Base-by-base conservation (phyloP, 192 early-diverging fungal genomes). In the Chytriomyces confervae region DNA sequence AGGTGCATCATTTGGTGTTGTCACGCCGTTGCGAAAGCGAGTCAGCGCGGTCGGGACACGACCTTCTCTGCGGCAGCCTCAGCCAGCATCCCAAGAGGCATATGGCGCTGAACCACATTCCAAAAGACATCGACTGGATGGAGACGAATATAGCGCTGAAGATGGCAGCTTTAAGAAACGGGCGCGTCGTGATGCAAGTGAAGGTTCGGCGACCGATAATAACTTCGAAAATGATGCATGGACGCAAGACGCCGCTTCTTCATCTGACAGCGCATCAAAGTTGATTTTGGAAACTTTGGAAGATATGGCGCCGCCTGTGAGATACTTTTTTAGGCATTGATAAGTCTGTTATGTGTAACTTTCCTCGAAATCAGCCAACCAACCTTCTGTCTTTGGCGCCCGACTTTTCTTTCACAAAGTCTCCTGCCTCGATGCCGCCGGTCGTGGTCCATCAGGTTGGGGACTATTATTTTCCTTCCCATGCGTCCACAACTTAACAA, bases 241-340 rank as follows among this genome's bases (percentile, higher is more conserved):
- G 36, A 36, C 36, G 4, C 36, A 36, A 36, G 36, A 36, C 36
- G 36, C 36, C 36, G 36, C 36, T 36, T 36, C 36, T 2, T 36
- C 36, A 20, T 57, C 53, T 13, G 74, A 76, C 61, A 76, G 74
- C 29, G 74, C 74, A 18, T 50, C 45, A 6, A 76, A 76, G 36
- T 43, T 76, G 64, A 76, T 76, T 66, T 66, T 76, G 49, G 74
- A 49, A 44, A 11, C 62, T 13, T 51, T 76, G 74, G 74, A 76
- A 20, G 74, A 76, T 13, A 53, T 11, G 7, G 64, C 13, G 23
- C 74, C 74, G 44, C 66, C 66, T 7, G 69, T 70, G 3, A 24
- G 69, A 51, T 45, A 27, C 62, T 61, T 24, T 62, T 61, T 74
- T 50, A 13, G 13, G 10, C 18, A 46, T 47, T n/a, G 27, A 20